Percentiles rank a stretch among this genome's conserved stretches.
These are phyloP conservation scores for Lyophyllum semitale DNA, from an alignment of 768 basidiomycete genomes.

Conservation along the genomic window DNA sequence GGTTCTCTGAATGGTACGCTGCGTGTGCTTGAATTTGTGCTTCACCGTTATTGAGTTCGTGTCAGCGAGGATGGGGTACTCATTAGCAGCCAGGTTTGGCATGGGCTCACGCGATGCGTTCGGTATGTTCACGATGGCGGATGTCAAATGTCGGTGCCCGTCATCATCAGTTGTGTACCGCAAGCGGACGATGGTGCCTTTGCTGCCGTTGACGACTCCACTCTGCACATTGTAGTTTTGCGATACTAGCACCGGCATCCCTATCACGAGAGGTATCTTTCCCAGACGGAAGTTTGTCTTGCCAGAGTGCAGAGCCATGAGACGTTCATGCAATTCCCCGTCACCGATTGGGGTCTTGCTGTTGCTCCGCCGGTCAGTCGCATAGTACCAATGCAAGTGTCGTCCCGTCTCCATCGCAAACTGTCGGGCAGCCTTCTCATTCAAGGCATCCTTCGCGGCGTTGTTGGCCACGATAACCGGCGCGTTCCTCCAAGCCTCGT, in stretches of 20 bases:
- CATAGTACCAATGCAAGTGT: constrained; percentile 16
- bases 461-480: constrained; percentile 8
- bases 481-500: not conserved
- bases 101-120: not conserved
- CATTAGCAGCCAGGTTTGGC: not conserved
- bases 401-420: not conserved
- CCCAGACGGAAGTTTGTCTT: constrained; percentile 30
- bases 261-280: constrained; percentile 33
- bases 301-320: constrained; percentile 5
- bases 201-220: constrained; percentile 38
- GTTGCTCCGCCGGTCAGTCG: constrained; percentile 1
- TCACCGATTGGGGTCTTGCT: not conserved
- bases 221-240: constrained; percentile 39
- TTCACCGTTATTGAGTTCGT: constrained; percentile 18
- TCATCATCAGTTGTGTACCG: constrained; percentile 20
- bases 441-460: constrained; percentile 9
- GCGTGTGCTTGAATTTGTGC: constrained; percentile 15
- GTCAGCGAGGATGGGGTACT: constrained; percentile 22
- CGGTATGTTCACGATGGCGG: constrained; percentile 23
- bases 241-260: constrained; percentile 39
- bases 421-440: not conserved
- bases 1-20: not conserved
- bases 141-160: constrained; percentile 19
- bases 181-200: constrained; percentile 24
- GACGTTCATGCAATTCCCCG: not conserved